Base-by-base conservation (phyloP, 139 green algal species). In the Ostreobium quekettii region DNA sequence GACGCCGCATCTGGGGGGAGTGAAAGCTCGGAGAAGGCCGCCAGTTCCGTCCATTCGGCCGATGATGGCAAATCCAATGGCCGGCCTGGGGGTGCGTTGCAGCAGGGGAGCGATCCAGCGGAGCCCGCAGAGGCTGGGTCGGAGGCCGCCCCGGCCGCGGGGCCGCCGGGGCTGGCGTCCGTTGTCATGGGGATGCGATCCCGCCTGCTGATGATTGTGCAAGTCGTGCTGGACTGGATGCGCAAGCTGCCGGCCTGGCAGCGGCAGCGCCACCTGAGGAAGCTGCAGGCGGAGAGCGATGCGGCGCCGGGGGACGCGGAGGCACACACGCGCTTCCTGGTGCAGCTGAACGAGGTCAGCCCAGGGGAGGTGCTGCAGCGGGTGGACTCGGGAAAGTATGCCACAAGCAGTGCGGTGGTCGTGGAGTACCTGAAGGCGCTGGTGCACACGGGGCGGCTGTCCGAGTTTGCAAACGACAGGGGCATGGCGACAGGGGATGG, bases 371-470 rank as follows among this genome's bases (percentile, higher is more conserved):
- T 85, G 42, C 6, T 82, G n/a, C 48, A 68, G 36, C 68, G 72
- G 3, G 68, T 83, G 49, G 70, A 79, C 11, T 35, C 49, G 24
- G 48, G 64, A 3, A 56, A 64, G 11, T 80, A 77, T 36, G 75
- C 74, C 0, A 64, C 74, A 36, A 92, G 77, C 66, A 67, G 79
- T 1, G 80, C 70, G 4, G 86, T 91, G 35, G 78, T 89, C 29
- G 79, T 80, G 0, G 91, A 97, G 81, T 97, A 97, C 78, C 60
- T 97, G 1, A 76, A 84, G 7, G 91, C 91, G 4, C 76, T 97
- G 26, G 85, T 93, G 8, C 48, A 71, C 6, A 90, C 79, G 26
- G 85, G 83, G 38, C 76, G 76, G 36, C 67, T 95, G 22, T 59
- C 80, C 4, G 71, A 79, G 37, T 84, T 82, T 77, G 56, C 67